Evolutionary conservation across 2,329 filamentous ascomycete species (phyloP).

Genomic region (Orbilia ellipsospora): DNA sequence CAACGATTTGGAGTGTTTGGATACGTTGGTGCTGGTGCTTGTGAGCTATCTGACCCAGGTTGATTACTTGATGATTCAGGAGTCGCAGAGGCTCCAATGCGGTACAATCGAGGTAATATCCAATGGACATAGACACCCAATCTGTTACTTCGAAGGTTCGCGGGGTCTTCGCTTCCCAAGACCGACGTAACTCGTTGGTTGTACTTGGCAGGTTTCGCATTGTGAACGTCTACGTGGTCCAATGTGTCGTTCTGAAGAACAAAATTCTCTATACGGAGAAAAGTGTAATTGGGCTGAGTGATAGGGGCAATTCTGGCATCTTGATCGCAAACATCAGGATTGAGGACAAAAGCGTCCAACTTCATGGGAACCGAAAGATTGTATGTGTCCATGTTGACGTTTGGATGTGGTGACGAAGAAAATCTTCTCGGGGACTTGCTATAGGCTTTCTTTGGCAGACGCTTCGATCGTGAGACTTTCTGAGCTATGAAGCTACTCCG

Average conservation of each 20-base stretch:
- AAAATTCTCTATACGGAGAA: slow-evolving; percentile 61
- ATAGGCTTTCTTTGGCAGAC: no score
- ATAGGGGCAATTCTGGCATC: slow-evolving; percentile 63
- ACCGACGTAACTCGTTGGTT: slow-evolving; percentile 63
- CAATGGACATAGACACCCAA: slow-evolving; percentile 65
- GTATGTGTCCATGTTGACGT: no score
- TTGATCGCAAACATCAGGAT: slow-evolving; percentile 59
- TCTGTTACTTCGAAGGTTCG: slow-evolving; percentile 58
- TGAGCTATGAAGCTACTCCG: no score
- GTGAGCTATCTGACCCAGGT: no score
- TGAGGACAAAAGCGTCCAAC: slow-evolving; percentile 60
- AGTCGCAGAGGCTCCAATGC: background rate
- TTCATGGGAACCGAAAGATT: slow-evolving; percentile 48
- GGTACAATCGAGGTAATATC: slow-evolving; percentile 63
- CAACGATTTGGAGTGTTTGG: slow-evolving; percentile 60
- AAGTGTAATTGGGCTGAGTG: slow-evolving; percentile 66
- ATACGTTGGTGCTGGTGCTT: no score
- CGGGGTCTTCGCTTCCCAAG: slow-evolving; percentile 58
- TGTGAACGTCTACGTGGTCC: slow-evolving; percentile 62
- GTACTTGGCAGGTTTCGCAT: slow-evolving; percentile 58
- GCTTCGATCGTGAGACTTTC: no score
- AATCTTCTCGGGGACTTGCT: no score
- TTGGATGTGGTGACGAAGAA: no score
- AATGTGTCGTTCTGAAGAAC: slow-evolving; percentile 37
- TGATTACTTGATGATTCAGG: background rate